A percentile compares a stretch with the other conserved stretches of the same genome.
Evolutionary conservation across 1,284 basidiomycete genomes (phyloP).

Genomic region (Phlebopus sp.): DNA sequence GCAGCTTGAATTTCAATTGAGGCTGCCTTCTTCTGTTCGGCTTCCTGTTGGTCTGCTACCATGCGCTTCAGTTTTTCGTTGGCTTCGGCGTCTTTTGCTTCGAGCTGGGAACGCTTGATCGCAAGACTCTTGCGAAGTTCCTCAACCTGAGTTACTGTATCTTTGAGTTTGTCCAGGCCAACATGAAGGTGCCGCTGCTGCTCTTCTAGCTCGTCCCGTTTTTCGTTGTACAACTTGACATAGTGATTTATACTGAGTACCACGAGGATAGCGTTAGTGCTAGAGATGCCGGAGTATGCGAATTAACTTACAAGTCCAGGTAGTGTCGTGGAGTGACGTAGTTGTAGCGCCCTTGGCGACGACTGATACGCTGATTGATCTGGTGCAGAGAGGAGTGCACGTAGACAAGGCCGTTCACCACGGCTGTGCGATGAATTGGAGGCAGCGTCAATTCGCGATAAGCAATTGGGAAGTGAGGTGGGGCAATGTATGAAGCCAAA

Average conservation of each 20-base stretch:
- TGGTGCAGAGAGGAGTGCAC: slow-evolving; percentile 91
- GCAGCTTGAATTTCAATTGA: slow-evolving; percentile 96
- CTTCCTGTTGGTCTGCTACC: slow-evolving; percentile 98
- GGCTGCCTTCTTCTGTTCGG: slow-evolving; percentile 95
- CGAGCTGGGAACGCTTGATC: slow-evolving; percentile 88
- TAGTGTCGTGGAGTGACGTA: slow-evolving; percentile 99
- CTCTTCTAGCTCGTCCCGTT: slow-evolving; percentile 97
- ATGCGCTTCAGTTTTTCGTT: slow-evolving; percentile 98
- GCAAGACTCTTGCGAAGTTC: slow-evolving; percentile 95
- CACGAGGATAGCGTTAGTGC: slow-evolving; percentile 15
- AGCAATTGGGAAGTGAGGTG: slow-evolving; percentile 81
- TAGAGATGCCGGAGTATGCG: slow-evolving; percentile 1
- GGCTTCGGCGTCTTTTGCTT: slow-evolving; percentile 92
- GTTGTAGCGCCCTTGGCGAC: slow-evolving; percentile 90
- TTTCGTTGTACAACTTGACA: slow-evolving; percentile 94
- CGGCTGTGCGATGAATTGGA: slow-evolving; percentile 81
- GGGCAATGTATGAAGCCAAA: slow-evolving; percentile 73
- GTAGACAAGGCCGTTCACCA: slow-evolving; percentile 92
- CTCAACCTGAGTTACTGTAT: slow-evolving; percentile 95
- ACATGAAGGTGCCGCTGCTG: slow-evolving; percentile 99
- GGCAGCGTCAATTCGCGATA: slow-evolving; percentile 82
- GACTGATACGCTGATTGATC: slow-evolving; percentile 86
- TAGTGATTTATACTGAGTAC: slow-evolving; percentile 88
- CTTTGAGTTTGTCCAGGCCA: slow-evolving; percentile 94
- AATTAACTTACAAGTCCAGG: slow-evolving; percentile 87